Conservation (phyloP, 148 eudicot genomes). For the Chenopodium suecicum region DNA sequence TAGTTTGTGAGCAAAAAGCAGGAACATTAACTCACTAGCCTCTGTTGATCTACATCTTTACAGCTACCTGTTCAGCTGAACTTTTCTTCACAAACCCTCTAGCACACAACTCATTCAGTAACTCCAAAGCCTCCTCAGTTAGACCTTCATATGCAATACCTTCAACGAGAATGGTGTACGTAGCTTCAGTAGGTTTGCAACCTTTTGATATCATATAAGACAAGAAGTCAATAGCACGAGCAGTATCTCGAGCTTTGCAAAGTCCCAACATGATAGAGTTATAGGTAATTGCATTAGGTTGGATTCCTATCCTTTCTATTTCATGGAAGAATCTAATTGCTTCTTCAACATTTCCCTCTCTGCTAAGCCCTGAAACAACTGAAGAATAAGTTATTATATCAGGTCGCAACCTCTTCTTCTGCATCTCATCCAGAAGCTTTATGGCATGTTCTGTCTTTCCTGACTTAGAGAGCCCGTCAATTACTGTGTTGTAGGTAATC, state of each 20-base stretch:
- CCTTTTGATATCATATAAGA: constrained; percentile 55
- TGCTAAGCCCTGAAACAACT: constrained; percentile 48
- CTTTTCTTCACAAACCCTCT: constrained; percentile 56
- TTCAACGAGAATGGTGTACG: constrained; percentile 50
- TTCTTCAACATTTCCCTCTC: constrained; percentile 63
- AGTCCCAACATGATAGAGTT: constrained; percentile 60
- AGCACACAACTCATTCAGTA: constrained; percentile 45
- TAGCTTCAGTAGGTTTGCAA: constrained; percentile 56
- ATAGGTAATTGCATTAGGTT: constrained; percentile 52
- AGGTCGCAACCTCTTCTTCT: constrained; percentile 49
- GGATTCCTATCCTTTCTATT: constrained; percentile 45
- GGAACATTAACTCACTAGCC: constrained; percentile 10
- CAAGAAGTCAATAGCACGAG: constrained; percentile 56
- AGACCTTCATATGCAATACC: constrained; percentile 64
- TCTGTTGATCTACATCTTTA: constrained; percentile 34
- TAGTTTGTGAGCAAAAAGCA: background rate
- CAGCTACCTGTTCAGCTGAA: constrained; percentile 50
- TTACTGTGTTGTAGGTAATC: constrained; percentile 66
- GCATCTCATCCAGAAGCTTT: constrained; percentile 52
- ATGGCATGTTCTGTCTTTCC: constrained; percentile 51
- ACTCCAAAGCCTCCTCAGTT: constrained; percentile 47
- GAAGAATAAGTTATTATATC: constrained; percentile 56
- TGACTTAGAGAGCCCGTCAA: constrained; percentile 52
- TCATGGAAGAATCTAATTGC: constrained; percentile 47
- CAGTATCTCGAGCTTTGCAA: constrained; percentile 54